Percentiles rank a stretch among this genome's conserved stretches.
Evolutionary conservation across 2,329 filamentous ascomycete species (phyloP).

Genomic region (Ophiostoma sp.): DNA sequence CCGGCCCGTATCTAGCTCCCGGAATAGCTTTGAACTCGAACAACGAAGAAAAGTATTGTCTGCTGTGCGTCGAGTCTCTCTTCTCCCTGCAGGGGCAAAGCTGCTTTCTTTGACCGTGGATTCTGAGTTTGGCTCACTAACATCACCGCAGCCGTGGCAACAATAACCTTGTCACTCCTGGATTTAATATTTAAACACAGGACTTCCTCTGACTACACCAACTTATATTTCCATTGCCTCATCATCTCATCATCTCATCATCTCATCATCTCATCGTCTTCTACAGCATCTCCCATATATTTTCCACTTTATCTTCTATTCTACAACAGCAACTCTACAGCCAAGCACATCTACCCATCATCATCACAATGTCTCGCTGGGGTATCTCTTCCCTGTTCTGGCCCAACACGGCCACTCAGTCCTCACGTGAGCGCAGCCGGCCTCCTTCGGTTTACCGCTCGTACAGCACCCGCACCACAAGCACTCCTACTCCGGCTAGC

Average conservation of each 20-base stretch:
- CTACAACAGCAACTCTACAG: neutral
- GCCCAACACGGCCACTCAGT: neutral
- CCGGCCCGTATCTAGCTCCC: conserved; percentile 1
- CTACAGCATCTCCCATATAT: neutral
- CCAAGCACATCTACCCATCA: neutral
- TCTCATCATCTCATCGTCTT: neutral
- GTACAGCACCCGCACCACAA: neutral
- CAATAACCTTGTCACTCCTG: neutral
- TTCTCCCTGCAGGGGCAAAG: neutral
- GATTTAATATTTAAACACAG: neutral
- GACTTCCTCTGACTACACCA: neutral
- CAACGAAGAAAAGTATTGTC: neutral
- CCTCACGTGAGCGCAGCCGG: neutral
- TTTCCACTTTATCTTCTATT: neutral
- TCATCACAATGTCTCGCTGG: conserved; percentile 2
- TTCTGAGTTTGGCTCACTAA: neutral
- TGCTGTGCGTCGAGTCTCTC: neutral
- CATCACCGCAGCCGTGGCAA: neutral
- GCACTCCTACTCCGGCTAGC: neutral
- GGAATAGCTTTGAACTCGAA: conserved; percentile 5
- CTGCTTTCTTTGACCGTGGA: neutral
- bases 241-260: neutral
- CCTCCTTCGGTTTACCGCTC: neutral
- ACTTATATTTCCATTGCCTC: neutral
- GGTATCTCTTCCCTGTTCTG: neutral